Evolutionary conservation across 2,329 filamentous ascomycete species (phyloP), one percentile per base, ranked within the genome.

Genomic region (Alternaria sp.): DNA sequence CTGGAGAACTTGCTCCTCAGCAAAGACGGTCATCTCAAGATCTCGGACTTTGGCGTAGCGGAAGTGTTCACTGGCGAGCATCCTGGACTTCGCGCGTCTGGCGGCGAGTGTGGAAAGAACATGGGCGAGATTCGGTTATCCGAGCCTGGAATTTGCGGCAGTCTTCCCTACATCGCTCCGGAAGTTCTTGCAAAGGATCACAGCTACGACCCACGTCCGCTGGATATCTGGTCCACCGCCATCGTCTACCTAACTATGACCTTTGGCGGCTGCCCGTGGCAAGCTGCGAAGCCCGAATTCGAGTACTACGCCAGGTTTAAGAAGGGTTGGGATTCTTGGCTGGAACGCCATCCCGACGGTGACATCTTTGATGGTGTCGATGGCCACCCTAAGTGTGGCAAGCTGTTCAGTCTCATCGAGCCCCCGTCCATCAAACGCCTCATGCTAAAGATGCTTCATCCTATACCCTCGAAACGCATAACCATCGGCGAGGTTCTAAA

Each of bases 11-110:
- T 96, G 23, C 85, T 97, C 30, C 86, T 97, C 63, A 91, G 89
- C 50, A 89, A 88, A 70, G 88, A 93, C 62, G 93, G 93, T 75
- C 90, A 93, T 77, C 85, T 97, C 59, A 97, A 97, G 81, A 94
- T 97, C 63, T 93, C 93, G 53, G 93, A 97, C 78, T 97, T 97
- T 81, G 93, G 93, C 57, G 92, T 95, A 13, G 93, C 92, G 0
- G 92, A 96, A 76, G 91, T 96, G 17, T 97, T 97, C 75, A 88
- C 86, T 57, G 93, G 93, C 43, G 89, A 90, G 54, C 93, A 96
- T 78, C 93, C 93, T 0, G 93, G 93, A 28, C 81, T 93, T 44
- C 86, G 91, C 63, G 88, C 90, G 71, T 87, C 91, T 12, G 88
- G 89, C 55, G 91, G 91, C 59, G 86, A 91, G 73, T 94, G 91